These are phyloP conservation scores for Colletotrichum godetiae DNA, from an alignment of 2,329 filamentous ascomycete species.

Conservation along the genomic window DNA sequence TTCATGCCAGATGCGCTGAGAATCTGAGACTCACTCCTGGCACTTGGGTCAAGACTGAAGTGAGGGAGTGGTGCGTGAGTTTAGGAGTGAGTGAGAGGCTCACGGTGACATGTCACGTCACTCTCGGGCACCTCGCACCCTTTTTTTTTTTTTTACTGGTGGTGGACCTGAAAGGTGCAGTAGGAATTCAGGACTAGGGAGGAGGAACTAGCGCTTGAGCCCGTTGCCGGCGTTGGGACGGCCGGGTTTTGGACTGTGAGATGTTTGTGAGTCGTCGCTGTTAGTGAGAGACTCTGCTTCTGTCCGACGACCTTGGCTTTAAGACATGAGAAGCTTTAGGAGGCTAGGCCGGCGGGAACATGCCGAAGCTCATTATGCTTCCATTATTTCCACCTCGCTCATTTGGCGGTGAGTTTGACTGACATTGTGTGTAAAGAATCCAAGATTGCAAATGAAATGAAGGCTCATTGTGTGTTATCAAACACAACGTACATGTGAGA, in stretches of 20 bases:
- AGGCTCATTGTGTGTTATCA: background rate
- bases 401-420: background rate
- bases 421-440: background rate
- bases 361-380: background rate
- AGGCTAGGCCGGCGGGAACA: background rate
- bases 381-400: background rate
- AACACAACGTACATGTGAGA: background rate
- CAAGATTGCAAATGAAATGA: background rate
- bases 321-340: background rate
- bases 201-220: constrained; percentile 25
- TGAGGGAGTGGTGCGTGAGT: background rate
- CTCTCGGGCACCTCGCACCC: background rate
- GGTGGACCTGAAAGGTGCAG: constrained; percentile 7
- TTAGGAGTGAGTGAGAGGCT: background rate
- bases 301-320: background rate
- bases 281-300: constrained; percentile 6
- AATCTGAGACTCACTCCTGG: background rate
- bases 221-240: constrained; percentile 24
- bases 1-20: background rate
- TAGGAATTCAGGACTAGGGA: background rate
- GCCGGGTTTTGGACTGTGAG: background rate
- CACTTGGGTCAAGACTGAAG: background rate
- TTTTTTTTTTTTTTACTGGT: background rate
- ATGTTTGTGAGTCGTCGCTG: background rate
- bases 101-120: background rate